Conservation (phyloP, 1,139 yeast species). For the Suhomyces maxii region DNA sequence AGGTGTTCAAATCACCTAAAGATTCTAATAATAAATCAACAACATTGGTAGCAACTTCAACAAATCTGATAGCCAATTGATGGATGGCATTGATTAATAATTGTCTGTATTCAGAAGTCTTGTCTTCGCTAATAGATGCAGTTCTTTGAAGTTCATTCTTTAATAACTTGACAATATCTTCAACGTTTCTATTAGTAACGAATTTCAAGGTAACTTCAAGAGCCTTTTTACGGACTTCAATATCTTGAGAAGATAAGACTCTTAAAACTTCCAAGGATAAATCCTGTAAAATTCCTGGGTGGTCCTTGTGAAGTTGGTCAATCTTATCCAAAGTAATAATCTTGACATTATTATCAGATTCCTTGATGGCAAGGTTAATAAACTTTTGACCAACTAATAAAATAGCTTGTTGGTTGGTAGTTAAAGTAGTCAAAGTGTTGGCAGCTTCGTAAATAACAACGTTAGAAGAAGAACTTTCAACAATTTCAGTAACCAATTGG, state of each 20-base stretch:
- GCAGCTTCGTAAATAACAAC: conserved; percentile 94
- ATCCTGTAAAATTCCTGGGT: conserved; percentile 86
- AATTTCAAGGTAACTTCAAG: conserved; percentile 78
- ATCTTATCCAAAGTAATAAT: conserved; percentile 88
- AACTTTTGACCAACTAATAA: conserved; percentile 79
- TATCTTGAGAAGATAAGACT: conserved; percentile 81
- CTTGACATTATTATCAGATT: conserved; percentile 91
- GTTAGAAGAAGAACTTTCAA: conserved; percentile 62
- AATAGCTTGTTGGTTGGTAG: conserved; percentile 67
- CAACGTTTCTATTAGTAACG: conserved; percentile 86
- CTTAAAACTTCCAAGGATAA: conserved; percentile 83
- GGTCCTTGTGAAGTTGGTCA: conserved; percentile 66
- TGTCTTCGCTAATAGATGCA: conserved; percentile 66
- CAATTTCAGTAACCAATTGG: conserved; percentile 67
- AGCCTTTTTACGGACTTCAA: conserved; percentile 89
- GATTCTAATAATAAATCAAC: conserved; percentile 87
- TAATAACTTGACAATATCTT: conserved; percentile 86
- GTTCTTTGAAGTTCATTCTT: conserved; percentile 88
- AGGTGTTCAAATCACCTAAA: conserved; percentile 76
- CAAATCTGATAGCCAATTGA: conserved; percentile 82
- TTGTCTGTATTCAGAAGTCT: conserved; percentile 84
- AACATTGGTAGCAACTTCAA: conserved; percentile 88
- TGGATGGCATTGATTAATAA: conserved; percentile 86
- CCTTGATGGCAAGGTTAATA: conserved; percentile 85
- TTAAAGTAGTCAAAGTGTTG: conserved; percentile 72